phyloP scores from a whole-genome alignment of 1,139 yeast genomes.

The Kodamaea ohmeri region DNA sequence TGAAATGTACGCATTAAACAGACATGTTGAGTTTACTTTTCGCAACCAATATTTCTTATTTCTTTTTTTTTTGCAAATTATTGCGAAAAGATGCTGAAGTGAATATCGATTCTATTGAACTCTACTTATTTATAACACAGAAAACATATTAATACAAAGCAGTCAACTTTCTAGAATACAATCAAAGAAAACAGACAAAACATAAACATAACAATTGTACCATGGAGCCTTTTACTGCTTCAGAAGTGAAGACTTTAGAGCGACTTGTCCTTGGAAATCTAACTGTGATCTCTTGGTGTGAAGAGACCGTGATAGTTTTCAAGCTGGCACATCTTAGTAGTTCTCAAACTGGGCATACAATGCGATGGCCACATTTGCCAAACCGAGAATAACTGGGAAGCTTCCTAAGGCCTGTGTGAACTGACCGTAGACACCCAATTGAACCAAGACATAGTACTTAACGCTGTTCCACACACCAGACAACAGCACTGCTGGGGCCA shows the following conservation, averaged over 20 bases:
- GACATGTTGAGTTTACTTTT: neutral
- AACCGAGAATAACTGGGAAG: constrained; percentile 48
- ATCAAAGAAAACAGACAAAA: neutral
- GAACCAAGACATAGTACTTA: constrained; percentile 35
- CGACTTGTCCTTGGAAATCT: no score
- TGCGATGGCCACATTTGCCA: constrained; percentile 48
- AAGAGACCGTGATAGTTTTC: no score
- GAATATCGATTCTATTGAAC: neutral
- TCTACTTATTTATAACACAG: constrained; percentile 3
- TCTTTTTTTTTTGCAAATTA: neutral
- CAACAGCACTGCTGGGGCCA: constrained; percentile 22
- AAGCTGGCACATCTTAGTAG: no score
- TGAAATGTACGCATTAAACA: no score
- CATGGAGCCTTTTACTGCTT: constrained; percentile 2
- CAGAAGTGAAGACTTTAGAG: constrained; percentile 1
- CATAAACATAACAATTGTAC: constrained; percentile 4
- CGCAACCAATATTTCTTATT: neutral
- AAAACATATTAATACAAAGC: constrained; percentile 4
- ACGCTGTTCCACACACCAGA: constrained; percentile 37
- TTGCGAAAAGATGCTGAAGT: neutral
- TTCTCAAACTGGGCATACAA: constrained; percentile 45
- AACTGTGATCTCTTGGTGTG: no score
- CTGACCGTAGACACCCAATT: constrained; percentile 37
- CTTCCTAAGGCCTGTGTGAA: constrained; percentile 41
- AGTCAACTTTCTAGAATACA: constrained; percentile 1